Evolutionary conservation across 1,139 yeast genomes (phyloP).

Genomic region (Candida pseudoviswanathii): DNA sequence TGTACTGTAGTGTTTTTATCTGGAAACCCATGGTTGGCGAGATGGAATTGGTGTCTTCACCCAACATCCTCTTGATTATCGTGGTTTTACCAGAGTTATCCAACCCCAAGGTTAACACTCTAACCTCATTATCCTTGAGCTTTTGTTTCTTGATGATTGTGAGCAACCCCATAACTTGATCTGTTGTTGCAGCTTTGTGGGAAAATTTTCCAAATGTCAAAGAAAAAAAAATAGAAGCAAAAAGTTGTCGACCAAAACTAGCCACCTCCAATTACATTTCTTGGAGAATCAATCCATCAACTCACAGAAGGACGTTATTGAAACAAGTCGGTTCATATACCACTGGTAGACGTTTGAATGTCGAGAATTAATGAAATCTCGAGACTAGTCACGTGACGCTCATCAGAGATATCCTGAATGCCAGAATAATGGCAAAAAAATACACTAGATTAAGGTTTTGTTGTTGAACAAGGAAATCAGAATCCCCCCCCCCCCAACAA

Average conservation of each 20-base stretch:
- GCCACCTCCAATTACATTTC: background rate
- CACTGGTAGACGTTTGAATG: too few species aligned
- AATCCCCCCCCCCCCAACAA: background rate
- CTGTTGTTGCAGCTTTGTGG: background rate
- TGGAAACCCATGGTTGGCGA: constrained; percentile 59
- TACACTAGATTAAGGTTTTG: background rate
- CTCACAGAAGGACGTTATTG: too few species aligned
- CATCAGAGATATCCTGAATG: too few species aligned
- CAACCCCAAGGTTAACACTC: constrained; percentile 78
- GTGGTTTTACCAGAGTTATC: constrained; percentile 92
- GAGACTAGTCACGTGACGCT: too few species aligned
- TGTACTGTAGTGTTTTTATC: constrained; percentile 43
- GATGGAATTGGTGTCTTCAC: constrained; percentile 41
- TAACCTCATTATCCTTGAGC: constrained; percentile 72
- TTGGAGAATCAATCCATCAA: too few species aligned
- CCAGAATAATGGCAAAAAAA: background rate
- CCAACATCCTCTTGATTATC: constrained; percentile 63
- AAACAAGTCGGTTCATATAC: too few species aligned
- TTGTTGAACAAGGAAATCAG: too few species aligned
- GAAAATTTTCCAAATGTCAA: background rate
- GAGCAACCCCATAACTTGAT: constrained; percentile 69
- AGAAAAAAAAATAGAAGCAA: background rate
- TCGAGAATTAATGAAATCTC: too few species aligned
- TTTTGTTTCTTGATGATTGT: constrained; percentile 83
- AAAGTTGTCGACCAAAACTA: too few species aligned